Conservation (phyloP, 2,329 filamentous ascomycete species). For the Pseudogymnoascus sp. region DNA sequence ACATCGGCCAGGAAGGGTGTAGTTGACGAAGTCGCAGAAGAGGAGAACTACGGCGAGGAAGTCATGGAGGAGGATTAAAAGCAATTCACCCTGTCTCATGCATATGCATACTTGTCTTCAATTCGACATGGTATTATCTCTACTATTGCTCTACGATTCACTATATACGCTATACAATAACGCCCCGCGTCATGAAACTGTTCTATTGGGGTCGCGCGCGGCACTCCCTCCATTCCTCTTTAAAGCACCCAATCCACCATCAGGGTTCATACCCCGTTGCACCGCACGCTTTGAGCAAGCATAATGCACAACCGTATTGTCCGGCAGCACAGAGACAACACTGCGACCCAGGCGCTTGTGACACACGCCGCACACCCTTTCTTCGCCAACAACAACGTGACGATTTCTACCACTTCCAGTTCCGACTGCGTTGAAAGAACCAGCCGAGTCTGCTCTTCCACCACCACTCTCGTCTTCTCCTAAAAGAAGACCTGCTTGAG, state of each 20-base stretch:
- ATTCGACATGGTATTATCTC: neutral
- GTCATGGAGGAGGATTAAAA: slow-evolving; percentile 55
- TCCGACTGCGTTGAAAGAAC: slow-evolving; percentile 33
- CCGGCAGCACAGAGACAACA: slow-evolving; percentile 81
- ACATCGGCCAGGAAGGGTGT: slow-evolving; percentile 28
- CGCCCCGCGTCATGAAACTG: slow-evolving; percentile 1
- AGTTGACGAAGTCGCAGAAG: slow-evolving; percentile 50
- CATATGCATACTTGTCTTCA: neutral
- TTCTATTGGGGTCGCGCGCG: neutral
- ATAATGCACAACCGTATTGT: slow-evolving; percentile 74
- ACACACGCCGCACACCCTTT: slow-evolving; percentile 83
- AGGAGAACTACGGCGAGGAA: slow-evolving; percentile 82
- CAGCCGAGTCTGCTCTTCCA: slow-evolving; percentile 29
- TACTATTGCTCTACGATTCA: neutral
- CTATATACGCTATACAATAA: slow-evolving; percentile 7
- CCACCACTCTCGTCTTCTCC: slow-evolving; percentile 53
- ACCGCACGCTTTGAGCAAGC: slow-evolving; percentile 57
- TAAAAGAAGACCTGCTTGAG: slow-evolving; percentile 64
- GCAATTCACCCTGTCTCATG: neutral
- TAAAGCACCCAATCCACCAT: neutral
- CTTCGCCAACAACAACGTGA: slow-evolving; percentile 76
- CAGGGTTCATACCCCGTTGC: slow-evolving; percentile 22
- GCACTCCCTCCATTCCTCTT: neutral
- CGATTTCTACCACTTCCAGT: slow-evolving; percentile 47
- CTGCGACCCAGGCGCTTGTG: slow-evolving; percentile 87